Conservation (phyloP, 345 rosid species). For the Arabis hirsuta region DNA sequence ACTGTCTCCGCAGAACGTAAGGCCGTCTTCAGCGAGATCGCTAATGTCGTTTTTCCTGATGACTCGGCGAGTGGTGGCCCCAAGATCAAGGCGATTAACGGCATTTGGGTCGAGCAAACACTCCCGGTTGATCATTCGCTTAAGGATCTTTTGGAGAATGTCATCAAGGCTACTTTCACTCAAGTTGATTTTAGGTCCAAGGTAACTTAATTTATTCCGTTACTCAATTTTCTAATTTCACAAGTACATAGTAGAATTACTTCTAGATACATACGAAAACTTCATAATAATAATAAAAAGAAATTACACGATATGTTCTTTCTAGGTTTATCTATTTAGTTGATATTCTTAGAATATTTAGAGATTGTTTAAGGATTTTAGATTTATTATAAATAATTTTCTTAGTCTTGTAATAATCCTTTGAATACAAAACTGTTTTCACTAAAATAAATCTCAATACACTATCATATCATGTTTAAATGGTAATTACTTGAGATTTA, state of each 20-base stretch:
- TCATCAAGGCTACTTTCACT: not conserved
- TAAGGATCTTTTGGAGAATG: not conserved
- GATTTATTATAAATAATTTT: no score
- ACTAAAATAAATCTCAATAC: no score
- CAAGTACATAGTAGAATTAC: no score
- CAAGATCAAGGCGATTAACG: not conserved
- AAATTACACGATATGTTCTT: no score
- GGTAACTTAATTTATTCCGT: not conserved
- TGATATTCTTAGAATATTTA: no score
- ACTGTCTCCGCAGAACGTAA: not conserved
- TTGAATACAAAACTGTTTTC: no score
- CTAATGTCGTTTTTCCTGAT: not conserved
- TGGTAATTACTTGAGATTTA: not conserved
- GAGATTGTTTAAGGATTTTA: not conserved
- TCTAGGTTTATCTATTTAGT: no score
- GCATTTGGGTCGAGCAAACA: constrained; percentile 23
- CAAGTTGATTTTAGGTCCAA: constrained; percentile 11
- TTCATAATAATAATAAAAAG: no score
- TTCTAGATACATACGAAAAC: no score
- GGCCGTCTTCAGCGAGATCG: not conserved
- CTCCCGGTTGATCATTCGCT: not conserved
- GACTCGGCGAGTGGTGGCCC: constrained; percentile 1
- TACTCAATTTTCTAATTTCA: no score
- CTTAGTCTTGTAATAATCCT: no score
- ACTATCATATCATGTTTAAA: no score